Percentiles rank a stretch among this genome's conserved stretches.
phyloP scores from a whole-genome alignment of 2,329 filamentous ascomycete species.

The Lachnellula suecica region DNA sequence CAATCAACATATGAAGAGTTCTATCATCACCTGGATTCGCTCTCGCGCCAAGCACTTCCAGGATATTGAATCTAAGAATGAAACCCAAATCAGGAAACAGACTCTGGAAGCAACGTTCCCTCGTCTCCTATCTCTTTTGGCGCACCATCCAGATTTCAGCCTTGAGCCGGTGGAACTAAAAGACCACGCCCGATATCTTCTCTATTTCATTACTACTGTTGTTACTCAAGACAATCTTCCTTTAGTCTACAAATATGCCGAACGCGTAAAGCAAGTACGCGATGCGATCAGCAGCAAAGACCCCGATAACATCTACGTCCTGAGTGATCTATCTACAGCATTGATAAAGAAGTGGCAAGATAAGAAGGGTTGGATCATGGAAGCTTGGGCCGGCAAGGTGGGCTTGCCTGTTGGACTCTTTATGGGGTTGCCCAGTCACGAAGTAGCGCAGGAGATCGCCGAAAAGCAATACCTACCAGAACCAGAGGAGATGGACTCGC shows the following conservation, averaged over 20 bases:
- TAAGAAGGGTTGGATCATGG: slow-evolving; percentile 79
- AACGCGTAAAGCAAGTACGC: slow-evolving; percentile 85
- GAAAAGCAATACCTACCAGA: slow-evolving; percentile 80
- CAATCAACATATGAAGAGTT: slow-evolving; percentile 66
- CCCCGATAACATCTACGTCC: slow-evolving; percentile 76
- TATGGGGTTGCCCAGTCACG: slow-evolving; percentile 70
- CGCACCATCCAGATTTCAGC: slow-evolving; percentile 90
- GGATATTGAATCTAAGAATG: too few relatives aligned
- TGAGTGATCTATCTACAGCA: slow-evolving; percentile 84
- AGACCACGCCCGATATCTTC: slow-evolving; percentile 83
- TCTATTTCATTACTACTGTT: slow-evolving; percentile 83
- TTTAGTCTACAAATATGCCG: slow-evolving; percentile 86
- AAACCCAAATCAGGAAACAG: slow-evolving; percentile 57
- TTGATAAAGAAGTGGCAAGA: slow-evolving; percentile 86
- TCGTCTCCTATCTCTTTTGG: slow-evolving; percentile 81
- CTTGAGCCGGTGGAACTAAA: slow-evolving; percentile 64
- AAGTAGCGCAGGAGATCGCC: slow-evolving; percentile 79
- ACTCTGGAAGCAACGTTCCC: slow-evolving; percentile 80
- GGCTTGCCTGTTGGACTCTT: slow-evolving; percentile 80
- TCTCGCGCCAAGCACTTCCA: slow-evolving; percentile 71
- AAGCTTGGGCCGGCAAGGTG: slow-evolving; percentile 79
- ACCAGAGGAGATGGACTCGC: slow-evolving; percentile 70
- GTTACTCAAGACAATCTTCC: slow-evolving; percentile 85
- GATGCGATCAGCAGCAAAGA: slow-evolving; percentile 70
- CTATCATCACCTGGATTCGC: slow-evolving; percentile 84